These are phyloP conservation scores for Tillandsia fasciculata DNA, from an alignment of 176 grass and related monocot species.

Conservation along the genomic window DNA sequence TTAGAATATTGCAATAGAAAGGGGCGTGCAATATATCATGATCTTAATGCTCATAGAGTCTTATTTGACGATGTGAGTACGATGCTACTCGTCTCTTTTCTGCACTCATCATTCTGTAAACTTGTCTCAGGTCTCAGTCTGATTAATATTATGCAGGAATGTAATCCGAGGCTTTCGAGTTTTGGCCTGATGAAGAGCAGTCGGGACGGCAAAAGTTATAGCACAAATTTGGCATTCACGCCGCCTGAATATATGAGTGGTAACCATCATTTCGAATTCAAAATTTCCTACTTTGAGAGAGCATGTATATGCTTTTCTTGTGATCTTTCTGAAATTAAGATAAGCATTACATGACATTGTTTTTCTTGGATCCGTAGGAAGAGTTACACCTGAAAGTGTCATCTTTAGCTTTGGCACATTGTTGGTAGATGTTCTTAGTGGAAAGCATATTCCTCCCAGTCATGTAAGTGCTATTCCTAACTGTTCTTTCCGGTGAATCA, in stretches of 20 bases:
- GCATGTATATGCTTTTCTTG: not conserved
- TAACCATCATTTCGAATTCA: conserved; percentile 26
- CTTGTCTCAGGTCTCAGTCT: conserved; percentile 21
- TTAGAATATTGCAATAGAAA: conserved; percentile 82
- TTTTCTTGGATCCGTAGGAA: conserved; percentile 43
- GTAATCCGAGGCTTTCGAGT: conserved; percentile 94
- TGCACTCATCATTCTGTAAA: conserved; percentile 11
- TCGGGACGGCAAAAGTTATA: conserved; percentile 95
- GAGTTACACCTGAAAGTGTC: conserved; percentile 95
- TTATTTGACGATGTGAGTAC: conserved; percentile 83
- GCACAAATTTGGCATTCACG: conserved; percentile 98
- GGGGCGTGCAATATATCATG: conserved; percentile 91
- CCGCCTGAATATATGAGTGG: conserved; percentile 99
- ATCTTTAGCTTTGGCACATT: conserved; percentile 96
- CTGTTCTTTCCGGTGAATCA: not conserved
- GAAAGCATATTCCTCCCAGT: conserved; percentile 97
- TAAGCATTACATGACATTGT: not conserved
- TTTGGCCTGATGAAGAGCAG: conserved; percentile 99
- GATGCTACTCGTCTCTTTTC: conserved; percentile 14
- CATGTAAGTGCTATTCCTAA: conserved; percentile 45
- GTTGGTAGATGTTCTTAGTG: conserved; percentile 92
- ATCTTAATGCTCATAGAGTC: conserved; percentile 98
- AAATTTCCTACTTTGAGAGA: conserved; percentile 6
- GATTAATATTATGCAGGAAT: conserved; percentile 44
- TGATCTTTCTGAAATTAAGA: not conserved